These are phyloP conservation scores for Medicago lupulina DNA, from an alignment of 306 rosid species.

Conservation along the genomic window DNA sequence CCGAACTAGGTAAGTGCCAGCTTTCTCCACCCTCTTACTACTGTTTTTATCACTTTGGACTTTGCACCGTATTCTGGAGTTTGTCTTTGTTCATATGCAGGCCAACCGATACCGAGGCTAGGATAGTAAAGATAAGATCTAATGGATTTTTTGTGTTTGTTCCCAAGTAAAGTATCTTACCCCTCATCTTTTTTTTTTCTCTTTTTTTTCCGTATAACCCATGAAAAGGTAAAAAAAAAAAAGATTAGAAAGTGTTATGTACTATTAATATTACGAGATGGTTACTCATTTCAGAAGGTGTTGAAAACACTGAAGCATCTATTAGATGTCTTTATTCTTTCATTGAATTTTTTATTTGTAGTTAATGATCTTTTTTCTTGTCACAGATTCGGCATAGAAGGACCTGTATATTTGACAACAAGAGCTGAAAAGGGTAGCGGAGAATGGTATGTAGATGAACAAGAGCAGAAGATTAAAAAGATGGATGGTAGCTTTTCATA, in stretches of 20 bases:
- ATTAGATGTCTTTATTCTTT: slow-evolving; percentile 1
- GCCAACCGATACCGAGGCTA: slow-evolving; percentile 90
- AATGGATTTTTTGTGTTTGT: slow-evolving; percentile 95
- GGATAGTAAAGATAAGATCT: slow-evolving; percentile 94
- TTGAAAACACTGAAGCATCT: slow-evolving; percentile 24
- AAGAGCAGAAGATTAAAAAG: slow-evolving; percentile 82
- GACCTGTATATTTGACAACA: slow-evolving; percentile 78
- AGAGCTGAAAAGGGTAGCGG: slow-evolving; percentile 79
- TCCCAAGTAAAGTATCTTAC: slow-evolving; percentile 76
- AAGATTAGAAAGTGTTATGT: background rate
- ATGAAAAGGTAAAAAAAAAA: background rate
- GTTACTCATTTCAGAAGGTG: slow-evolving; percentile 16
- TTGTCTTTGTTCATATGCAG: slow-evolving; percentile 54
- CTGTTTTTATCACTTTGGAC: slow-evolving; percentile 10
- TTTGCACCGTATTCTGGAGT: slow-evolving; percentile 36
- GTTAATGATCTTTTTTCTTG: background rate
- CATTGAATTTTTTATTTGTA: slow-evolving; percentile 24
- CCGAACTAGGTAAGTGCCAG: slow-evolving; percentile 65
- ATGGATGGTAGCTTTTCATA: slow-evolving; percentile 83
- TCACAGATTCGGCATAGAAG: slow-evolving; percentile 91
- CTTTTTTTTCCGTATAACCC: slow-evolving; percentile 8
- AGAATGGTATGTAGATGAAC: slow-evolving; percentile 91
- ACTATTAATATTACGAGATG: slow-evolving; percentile 14
- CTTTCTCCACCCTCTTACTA: slow-evolving; percentile 10
- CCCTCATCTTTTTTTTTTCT: background rate